Evolutionary conservation across 306 rosid genomes (phyloP).

Genomic region (Datisca glomerata): DNA sequence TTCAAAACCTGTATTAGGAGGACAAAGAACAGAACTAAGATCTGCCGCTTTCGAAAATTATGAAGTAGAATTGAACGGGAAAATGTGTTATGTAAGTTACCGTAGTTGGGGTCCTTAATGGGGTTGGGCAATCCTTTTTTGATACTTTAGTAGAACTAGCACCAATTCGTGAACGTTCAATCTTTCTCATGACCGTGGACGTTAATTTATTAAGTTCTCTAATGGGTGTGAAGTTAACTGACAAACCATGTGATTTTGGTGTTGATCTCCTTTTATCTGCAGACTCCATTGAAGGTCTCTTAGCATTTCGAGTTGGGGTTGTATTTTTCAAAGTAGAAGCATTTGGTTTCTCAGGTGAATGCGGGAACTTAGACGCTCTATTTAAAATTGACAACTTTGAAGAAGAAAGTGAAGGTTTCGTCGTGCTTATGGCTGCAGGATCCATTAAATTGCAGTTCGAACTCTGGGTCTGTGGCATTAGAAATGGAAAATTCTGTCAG

Average conservation of each 20-base stretch:
- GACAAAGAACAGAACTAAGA: not conserved
- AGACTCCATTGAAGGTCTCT: constrained; percentile 17
- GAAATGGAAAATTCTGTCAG: not conserved
- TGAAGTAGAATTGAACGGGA: not conserved
- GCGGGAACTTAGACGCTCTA: constrained; percentile 33
- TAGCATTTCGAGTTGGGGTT: constrained; percentile 37
- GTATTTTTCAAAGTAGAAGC: constrained; percentile 19
- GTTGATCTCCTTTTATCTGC: constrained; percentile 55
- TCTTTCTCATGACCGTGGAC: constrained; percentile 65
- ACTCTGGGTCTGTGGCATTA: constrained; percentile 24
- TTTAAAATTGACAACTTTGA: constrained; percentile 19
- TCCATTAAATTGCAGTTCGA: constrained; percentile 24
- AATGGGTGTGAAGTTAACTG: constrained; percentile 68
- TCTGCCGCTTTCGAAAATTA: not conserved
- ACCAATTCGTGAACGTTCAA: constrained; percentile 61
- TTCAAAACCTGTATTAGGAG: constrained; percentile 34
- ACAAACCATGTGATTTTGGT: constrained; percentile 43
- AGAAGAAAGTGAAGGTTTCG: constrained; percentile 40
- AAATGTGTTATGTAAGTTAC: constrained; percentile 32
- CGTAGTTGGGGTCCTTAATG: constrained; percentile 62
- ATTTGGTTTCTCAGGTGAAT: constrained; percentile 39
- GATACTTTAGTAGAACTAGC: constrained; percentile 43
- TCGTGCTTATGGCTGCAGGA: constrained; percentile 24
- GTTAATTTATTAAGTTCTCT: constrained; percentile 69
- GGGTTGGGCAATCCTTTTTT: constrained; percentile 58